Evolutionary conservation across 768 basidiomycete species (phyloP), one percentile per base, ranked within the genome.

Genomic region (Cystofilobasidium macerans): DNA sequence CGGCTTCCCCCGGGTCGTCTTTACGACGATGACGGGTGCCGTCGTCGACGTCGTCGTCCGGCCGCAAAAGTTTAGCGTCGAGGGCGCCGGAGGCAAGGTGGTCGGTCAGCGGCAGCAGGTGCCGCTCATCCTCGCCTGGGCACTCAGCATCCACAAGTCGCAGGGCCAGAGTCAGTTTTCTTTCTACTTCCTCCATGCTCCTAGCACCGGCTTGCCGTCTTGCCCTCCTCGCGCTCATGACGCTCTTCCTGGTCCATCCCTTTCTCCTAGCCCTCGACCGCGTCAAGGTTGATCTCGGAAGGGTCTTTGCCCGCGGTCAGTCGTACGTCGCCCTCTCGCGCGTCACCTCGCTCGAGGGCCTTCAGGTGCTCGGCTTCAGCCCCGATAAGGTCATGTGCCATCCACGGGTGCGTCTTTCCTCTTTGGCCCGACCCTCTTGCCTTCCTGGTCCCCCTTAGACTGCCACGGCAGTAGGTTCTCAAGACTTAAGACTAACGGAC

Each of bases 231-330:
- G 26, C 32, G 11, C 57, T 30, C 8, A 13, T 57, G 22, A 57
- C 57, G 7, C 30, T n/a, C 13, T n/a, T 33, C 24, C 2, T 58
- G 3, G n/a, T 11, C 33, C 7, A 35, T 57, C 56, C 9, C 12
- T 53, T 22, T 7, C 26, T 9, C n/a, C 40, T 22, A 61, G 60
- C 95, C 0, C 79, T 99, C 11, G 87, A 92, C 30, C 84, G 90
- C 51, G 93, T 98, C 70, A 94, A 88, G 73, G 93, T 98, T 48
- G 92, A 98, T 73, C 80, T 99, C 38, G 85, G 84, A 36, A 86
- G 84, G 73, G 87, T 97, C 4, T 99, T 98, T 72, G 94, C 78
- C 67, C 77, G 77, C 54, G 51, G 56, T 7, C 58, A 48, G 61
- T 56, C 67, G n/a, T 68, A 68, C 56, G 67, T 68, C 26, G 67